Evolutionary conservation across 2,329 filamentous ascomycete genomes (phyloP).

Genomic region (Venturia nashicola): DNA sequence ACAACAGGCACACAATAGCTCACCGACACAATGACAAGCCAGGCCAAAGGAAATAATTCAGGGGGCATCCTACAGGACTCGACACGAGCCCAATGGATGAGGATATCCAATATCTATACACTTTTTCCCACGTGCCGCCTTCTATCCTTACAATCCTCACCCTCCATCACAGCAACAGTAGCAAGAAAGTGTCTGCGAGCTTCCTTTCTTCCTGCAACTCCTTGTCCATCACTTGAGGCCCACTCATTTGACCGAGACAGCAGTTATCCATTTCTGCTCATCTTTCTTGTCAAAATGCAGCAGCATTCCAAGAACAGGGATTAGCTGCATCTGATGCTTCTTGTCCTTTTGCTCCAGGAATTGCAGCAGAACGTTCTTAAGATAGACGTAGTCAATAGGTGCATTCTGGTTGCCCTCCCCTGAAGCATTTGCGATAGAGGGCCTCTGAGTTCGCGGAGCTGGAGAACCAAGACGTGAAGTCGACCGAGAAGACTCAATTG

Average conservation of each 20-base stretch:
- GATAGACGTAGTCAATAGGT: constrained; percentile 50
- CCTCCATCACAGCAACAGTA: neutral
- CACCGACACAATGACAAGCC: neutral
- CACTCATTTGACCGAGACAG: constrained; percentile 43
- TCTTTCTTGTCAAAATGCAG: constrained; percentile 71
- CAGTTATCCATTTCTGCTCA: constrained; percentile 77
- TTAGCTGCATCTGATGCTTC: constrained; percentile 60
- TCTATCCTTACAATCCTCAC: neutral
- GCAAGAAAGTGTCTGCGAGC: neutral
- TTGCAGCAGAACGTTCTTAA: constrained; percentile 72
- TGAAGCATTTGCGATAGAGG: constrained; percentile 16
- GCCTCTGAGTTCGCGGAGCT: constrained; percentile 23
- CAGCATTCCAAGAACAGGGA: constrained; percentile 65
- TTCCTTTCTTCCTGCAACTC: neutral
- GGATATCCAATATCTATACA: neutral
- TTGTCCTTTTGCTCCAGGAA: constrained; percentile 74
- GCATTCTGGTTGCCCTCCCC: constrained; percentile 5
- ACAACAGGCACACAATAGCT: neutral
- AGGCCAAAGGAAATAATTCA: neutral
- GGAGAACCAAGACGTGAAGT: constrained; percentile 35
- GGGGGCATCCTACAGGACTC: neutral
- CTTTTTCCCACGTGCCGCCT: neutral
- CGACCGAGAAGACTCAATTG: constrained; percentile 40
- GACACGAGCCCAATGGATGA: too few species aligned
- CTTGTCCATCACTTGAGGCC: too few species aligned